Evolutionary conservation across 164 flowering plant genomes (phyloP).

Genomic region (Macadamia integrifolia): DNA sequence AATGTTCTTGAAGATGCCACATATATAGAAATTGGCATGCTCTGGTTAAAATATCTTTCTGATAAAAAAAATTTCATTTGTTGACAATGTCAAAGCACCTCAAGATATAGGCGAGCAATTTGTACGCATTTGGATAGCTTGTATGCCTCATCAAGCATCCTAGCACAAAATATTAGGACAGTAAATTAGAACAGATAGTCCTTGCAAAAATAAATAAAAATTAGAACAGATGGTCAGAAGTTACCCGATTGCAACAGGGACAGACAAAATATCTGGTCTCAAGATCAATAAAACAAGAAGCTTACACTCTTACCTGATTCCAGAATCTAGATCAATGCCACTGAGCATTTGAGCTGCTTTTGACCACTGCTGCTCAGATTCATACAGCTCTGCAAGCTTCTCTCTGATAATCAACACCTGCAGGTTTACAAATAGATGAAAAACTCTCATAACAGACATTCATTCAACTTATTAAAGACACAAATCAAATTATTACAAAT

Average conservation of each 20-base stretch:
- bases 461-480: not conserved
- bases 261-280: not conserved
- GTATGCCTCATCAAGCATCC: slow-evolving; percentile 85
- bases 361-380: slow-evolving; percentile 96
- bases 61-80: not conserved
- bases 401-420: slow-evolving; percentile 89
- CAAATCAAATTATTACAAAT: not conserved
- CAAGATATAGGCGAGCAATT: slow-evolving; percentile 94
- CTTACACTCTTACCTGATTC: slow-evolving; percentile 60
- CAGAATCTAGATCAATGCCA: slow-evolving; percentile 93
- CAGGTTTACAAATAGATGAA: slow-evolving; percentile 4
- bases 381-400: slow-evolving; percentile 96
- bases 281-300: slow-evolving; percentile 1
- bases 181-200: not conserved
- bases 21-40: not conserved
- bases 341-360: slow-evolving; percentile 99
- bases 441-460: not conserved
- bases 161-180: slow-evolving; percentile 21
- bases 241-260: not conserved
- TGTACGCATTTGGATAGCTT: slow-evolving; percentile 92
- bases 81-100: slow-evolving; percentile 41
- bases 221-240: not conserved
- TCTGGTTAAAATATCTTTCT: not conserved
- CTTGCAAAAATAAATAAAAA: not conserved
- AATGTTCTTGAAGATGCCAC: not conserved